Conservation (phyloP, 2,329 filamentous ascomycete genomes). For the Ophiocordyceps camponoti-floridani region DNA sequence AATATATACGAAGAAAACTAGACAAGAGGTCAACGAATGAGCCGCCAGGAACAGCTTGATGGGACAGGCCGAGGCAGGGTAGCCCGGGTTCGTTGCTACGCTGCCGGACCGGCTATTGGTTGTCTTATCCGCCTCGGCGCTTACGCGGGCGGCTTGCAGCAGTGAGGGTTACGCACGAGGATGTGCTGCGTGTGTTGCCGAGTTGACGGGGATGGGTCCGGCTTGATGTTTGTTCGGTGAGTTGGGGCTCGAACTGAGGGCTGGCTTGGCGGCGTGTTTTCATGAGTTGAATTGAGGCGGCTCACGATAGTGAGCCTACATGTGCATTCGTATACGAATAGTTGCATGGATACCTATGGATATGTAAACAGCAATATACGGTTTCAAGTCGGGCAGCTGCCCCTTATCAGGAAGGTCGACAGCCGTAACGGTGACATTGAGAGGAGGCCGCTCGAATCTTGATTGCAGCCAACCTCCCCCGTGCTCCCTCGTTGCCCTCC, state of each 20-base stretch:
- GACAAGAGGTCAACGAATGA: no score
- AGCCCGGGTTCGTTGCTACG: not conserved
- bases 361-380: not conserved
- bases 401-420: not conserved
- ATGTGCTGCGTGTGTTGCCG: not conserved
- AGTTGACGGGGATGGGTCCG: not conserved
- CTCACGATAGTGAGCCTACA: not conserved
- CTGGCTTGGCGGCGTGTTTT: not conserved
- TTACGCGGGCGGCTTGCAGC: slow-evolving; percentile 7
- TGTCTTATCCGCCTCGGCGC: slow-evolving; percentile 8
- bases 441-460: no score
- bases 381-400: not conserved
- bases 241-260: not conserved
- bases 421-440: not conserved
- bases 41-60: no score
- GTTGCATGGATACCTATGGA: not conserved
- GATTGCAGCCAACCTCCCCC: no score
- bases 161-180: not conserved
- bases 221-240: not conserved
- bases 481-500: no score
- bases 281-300: not conserved
- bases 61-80: not conserved
- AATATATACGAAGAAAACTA: no score
- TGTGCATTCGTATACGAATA: not conserved
- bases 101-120: slow-evolving; percentile 1